A percentile compares a stretch with the other conserved stretches of the same genome.
These are phyloP conservation scores for Xylariomycetidae sp. DNA, from an alignment of 2,329 filamentous ascomycete genomes.

Conservation along the genomic window DNA sequence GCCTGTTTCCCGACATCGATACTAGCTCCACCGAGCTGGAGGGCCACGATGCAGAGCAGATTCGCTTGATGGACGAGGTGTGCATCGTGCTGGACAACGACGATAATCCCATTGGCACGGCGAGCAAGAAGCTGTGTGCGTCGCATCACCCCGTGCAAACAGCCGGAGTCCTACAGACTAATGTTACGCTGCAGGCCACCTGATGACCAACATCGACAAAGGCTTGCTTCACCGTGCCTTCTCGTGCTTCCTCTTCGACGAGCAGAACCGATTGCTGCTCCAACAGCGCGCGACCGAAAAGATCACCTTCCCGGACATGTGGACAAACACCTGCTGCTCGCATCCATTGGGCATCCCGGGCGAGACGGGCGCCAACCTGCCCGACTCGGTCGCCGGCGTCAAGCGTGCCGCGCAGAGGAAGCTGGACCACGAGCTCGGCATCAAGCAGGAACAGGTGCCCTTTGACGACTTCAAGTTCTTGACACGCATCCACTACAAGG, in stretches of 20 bases:
- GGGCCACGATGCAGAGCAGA: conserved; percentile 96
- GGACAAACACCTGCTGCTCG: conserved; percentile 99
- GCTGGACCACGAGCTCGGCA: conserved; percentile 90
- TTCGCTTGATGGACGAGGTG: conserved; percentile 96
- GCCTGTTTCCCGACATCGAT: conserved; percentile 81
- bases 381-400: conserved; percentile 76
- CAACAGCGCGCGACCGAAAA: conserved; percentile 96
- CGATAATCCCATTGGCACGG: conserved; percentile 88
- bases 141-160: conserved; percentile 15
- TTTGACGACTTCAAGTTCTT: conserved; percentile 89
- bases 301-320: conserved; percentile 98
- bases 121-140: conserved; percentile 96
- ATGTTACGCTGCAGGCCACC: conserved; percentile 62
- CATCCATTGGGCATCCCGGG: conserved; percentile 88
- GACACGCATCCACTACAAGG: conserved; percentile 97
- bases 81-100: conserved; percentile 95
- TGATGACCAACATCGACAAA: conserved; percentile 98
- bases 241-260: conserved; percentile 96
- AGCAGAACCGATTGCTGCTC: conserved; percentile 84
- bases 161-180: conserved; percentile 8
- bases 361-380: conserved; percentile 80
- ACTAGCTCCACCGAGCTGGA: conserved; percentile 69
- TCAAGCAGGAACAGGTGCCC: conserved; percentile 82
- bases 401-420: conserved; percentile 92
- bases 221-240: conserved; percentile 96